Evolutionary conservation across 768 basidiomycete species (phyloP), one percentile per base, ranked within the genome.

Genomic region (Suillus decipiens): DNA sequence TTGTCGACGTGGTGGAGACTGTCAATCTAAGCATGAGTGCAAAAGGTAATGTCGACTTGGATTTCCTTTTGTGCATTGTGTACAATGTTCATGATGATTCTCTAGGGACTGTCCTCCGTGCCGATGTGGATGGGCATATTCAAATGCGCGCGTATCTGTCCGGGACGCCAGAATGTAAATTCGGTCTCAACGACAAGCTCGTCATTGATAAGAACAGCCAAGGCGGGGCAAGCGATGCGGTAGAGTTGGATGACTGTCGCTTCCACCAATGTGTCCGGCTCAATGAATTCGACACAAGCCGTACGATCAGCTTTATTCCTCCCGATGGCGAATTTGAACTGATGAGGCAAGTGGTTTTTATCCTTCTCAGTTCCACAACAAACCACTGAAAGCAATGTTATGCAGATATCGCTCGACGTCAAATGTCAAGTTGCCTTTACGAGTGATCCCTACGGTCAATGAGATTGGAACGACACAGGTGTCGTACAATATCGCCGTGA

Each of bases 271-370:
- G 97, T 73, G 97, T 99, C 28, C 86, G 95, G 63, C 79, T 99
- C 48, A 89, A 93, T 66, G 95, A 96, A 75, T 99, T 99, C 71
- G 96, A 99, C 73, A 89, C 93, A 6, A 89, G 87, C 61, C 85
- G 97, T 50, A 95, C 93, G 1, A 99, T 99, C 77, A 95, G 91
- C 70, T 99, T 99, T 77, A 89, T 99, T 41, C 97, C 97, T 1
- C 97, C 97, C 3, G 97, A 99, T 71, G 97, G 97, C 33, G 97
- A 99, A 75, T 99, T 99, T 68, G 97, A 99, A 76, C 82, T 99
- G 43, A 99, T 99, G 97, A 85, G 87, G 94, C 92, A 60, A 67
- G 89, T 76, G 5, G 24, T 37, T 24, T 17, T 43, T 50, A 53
- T 61, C 11, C 42, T 57, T 56, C 42, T 24, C 59, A 12, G 54